phyloP scores from a whole-genome alignment of 2,329 filamentous ascomycete species.

The Furcasterigmium sp. region DNA sequence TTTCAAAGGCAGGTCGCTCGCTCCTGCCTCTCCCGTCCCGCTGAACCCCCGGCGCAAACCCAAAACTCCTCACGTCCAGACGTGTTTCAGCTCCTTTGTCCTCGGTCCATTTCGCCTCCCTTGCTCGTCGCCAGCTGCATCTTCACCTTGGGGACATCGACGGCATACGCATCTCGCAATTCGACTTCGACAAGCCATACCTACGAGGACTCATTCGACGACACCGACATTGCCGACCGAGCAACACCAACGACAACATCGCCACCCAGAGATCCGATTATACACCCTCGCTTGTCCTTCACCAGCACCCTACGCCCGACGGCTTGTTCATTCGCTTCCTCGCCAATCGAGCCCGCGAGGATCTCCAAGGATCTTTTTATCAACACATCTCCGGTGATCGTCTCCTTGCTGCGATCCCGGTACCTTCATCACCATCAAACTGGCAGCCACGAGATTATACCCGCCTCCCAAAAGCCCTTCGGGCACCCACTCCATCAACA shows the following conservation, averaged over 20 bases:
- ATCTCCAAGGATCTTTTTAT: too few species aligned
- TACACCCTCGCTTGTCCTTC: conserved; percentile 1
- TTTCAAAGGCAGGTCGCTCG: conserved; percentile 16
- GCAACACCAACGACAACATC: not conserved
- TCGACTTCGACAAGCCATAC: too few species aligned
- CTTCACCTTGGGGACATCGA: not conserved
- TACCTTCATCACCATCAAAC: not conserved
- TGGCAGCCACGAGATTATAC: conserved; percentile 1
- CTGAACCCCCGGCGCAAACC: conserved; percentile 3
- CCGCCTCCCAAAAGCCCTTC: conserved; percentile 3
- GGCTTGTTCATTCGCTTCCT: not conserved
- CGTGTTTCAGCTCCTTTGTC: conserved; percentile 1
- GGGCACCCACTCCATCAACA: conserved; percentile 3
- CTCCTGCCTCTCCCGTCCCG: conserved; percentile 6
- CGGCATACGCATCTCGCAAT: not conserved
- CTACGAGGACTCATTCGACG: not conserved
- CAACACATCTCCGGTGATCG: conserved; percentile 1
- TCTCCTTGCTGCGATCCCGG: conserved; percentile 1
- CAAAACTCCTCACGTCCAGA: conserved; percentile 1
- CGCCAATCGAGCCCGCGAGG: too few species aligned
- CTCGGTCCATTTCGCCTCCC: not conserved
- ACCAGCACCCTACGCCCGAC: not conserved
- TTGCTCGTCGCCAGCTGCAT: not conserved
- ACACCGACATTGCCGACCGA: not conserved
- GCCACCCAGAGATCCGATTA: not conserved